Conservation (phyloP, 805 yeast species). For the Kuraishia floccosa region DNA sequence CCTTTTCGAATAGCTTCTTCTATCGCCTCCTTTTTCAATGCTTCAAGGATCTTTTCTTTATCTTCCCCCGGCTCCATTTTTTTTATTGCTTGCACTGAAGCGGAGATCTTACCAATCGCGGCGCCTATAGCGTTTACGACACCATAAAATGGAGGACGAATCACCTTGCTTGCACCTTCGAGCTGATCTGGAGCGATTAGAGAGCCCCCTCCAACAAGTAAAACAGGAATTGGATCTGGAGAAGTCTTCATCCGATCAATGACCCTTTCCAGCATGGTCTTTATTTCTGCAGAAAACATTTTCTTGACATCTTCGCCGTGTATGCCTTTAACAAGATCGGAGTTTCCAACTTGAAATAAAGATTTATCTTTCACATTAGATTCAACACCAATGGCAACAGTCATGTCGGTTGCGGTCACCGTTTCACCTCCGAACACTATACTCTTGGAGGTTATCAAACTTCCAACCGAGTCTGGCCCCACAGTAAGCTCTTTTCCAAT, state of each 20-base stretch:
- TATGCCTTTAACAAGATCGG: constrained; percentile 9
- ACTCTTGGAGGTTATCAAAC: constrained; percentile 22
- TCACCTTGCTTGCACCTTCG: constrained; percentile 28
- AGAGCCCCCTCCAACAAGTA: constrained; percentile 40
- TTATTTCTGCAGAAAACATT: constrained; percentile 3
- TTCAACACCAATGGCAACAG: constrained; percentile 11
- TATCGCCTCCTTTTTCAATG: constrained; percentile 8
- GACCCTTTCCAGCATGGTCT: constrained; percentile 21
- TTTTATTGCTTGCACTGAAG: constrained; percentile 12
- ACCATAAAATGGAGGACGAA: constrained; percentile 26
- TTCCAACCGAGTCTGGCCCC: constrained; percentile 39
- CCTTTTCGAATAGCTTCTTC: constrained; percentile 14
- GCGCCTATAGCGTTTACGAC: constrained; percentile 44
- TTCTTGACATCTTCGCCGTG: constrained; percentile 6
- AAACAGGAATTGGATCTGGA: constrained; percentile 29
- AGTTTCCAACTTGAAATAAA: constrained; percentile 17
- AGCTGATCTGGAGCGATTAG: constrained; percentile 25
- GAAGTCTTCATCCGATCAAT: constrained; percentile 34
- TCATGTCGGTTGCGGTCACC: constrained; percentile 27
- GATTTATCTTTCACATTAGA: not conserved
- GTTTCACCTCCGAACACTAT: constrained; percentile 29
- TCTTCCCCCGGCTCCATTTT: constrained; percentile 7
- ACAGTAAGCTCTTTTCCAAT: constrained; percentile 14
- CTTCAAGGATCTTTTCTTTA: constrained; percentile 9
- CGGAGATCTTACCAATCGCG: constrained; percentile 31